phyloP scores from a whole-genome alignment of 2,329 filamentous ascomycete genomes.

The Biscogniauxia marginata region DNA sequence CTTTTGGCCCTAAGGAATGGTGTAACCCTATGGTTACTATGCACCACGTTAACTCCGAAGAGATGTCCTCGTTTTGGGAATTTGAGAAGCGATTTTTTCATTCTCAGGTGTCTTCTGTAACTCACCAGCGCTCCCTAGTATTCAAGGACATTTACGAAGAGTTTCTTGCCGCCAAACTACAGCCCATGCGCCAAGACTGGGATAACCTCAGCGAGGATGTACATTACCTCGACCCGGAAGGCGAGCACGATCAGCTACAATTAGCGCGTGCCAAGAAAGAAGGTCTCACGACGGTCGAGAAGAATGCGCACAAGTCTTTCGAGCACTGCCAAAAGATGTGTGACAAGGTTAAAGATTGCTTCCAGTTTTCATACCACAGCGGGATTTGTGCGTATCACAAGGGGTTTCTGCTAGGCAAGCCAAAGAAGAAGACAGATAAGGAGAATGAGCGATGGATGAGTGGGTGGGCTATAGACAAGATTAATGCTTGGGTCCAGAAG shows the following conservation, averaged over 20 bases:
- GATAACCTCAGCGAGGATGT: slow-evolving; percentile 50
- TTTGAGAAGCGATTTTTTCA: slow-evolving; percentile 45
- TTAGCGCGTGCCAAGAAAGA: slow-evolving; percentile 33
- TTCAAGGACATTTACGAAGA: slow-evolving; percentile 48
- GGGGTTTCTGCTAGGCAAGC: slow-evolving; percentile 40
- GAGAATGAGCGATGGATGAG: slow-evolving; percentile 35
- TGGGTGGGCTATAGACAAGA: slow-evolving; percentile 43
- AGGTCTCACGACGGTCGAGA: slow-evolving; percentile 37
- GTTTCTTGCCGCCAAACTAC: slow-evolving; percentile 43
- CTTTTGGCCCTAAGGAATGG: slow-evolving; percentile 48
- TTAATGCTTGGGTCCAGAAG: slow-evolving; percentile 39
- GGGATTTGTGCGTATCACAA: slow-evolving; percentile 37
- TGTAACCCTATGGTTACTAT: slow-evolving; percentile 56
- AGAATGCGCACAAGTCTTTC: slow-evolving; percentile 40
- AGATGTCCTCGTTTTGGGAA: slow-evolving; percentile 50
- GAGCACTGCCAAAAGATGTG: slow-evolving; percentile 47
- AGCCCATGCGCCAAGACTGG: slow-evolving; percentile 45
- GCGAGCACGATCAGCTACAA: slow-evolving; percentile 33
- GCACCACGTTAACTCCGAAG: slow-evolving; percentile 52
- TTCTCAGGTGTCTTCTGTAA: slow-evolving; percentile 10
- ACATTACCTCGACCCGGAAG: slow-evolving; percentile 38
- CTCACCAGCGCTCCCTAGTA: slow-evolving; percentile 34
- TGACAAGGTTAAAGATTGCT: slow-evolving; percentile 35
- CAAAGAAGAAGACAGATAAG: slow-evolving; percentile 30
- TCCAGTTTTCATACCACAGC: slow-evolving; percentile 42